Base-by-base conservation (phyloP, 306 rosid genomes). In the Cucumis hystrix region DNA sequence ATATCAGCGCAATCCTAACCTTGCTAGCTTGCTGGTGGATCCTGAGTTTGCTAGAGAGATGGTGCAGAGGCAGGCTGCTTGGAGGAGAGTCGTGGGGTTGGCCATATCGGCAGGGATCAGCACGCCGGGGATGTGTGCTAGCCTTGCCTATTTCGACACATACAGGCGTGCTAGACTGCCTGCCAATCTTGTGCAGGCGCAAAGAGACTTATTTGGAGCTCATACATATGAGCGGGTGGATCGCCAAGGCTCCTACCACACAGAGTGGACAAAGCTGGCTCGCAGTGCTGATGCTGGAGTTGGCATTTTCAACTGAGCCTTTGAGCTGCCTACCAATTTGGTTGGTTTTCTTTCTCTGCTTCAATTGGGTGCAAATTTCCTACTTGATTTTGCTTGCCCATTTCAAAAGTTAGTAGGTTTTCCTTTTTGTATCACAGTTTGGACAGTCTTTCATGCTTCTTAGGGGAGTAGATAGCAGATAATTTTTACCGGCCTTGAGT, bases 81-180 rank as follows among this genome's bases (percentile, higher is more conserved):
- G 98, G 98, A 89, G 95, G 73, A 90, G 97, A 77, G 97, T 94
- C 30, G 98, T 94, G 2, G 95, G 98, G 57, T 77, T 91, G 82
- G 97, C 98, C 0, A 86, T 94, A 18, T 83, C 96, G 0, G 87
- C 95, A 0, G 98, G 98, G 76, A 91, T 94, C 61, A 91, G 98
- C 81, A 94, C 98, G 0, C 98, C 97, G 0, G 96, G 98, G 10
- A 94, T 94, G 98, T 94, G 98, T 67, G 98, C 98, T 3, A 94
- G 98, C 80, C 92, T 94, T 62, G 85, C 97, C 6, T 94, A 94
- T 78, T 91, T 94, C 23, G 98, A 94, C 56, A 94, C 98, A 0
- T 94, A 94, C 30, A 80, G 96, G 81, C 85, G 95, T 17, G 92
- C 96, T 0, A 85, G 95, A 84, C 93, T 94, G 57, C 98, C 98